Percentiles rank a stretch among this genome's conserved stretches.
These are phyloP conservation scores for Gynandropsis gynandra DNA, from an alignment of 345 rosid genomes.

Conservation along the genomic window DNA sequence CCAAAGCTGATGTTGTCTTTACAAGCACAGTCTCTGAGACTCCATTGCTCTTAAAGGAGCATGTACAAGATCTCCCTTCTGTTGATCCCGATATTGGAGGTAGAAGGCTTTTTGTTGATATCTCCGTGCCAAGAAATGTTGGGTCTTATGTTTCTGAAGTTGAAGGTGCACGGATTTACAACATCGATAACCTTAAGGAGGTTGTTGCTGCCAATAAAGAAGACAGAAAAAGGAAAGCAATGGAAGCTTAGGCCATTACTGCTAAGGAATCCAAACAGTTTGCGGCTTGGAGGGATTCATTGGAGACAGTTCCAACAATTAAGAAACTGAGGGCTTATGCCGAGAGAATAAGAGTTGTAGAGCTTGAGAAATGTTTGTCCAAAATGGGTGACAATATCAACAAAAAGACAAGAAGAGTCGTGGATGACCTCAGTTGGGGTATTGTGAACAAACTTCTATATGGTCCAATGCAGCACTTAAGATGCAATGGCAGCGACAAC, in stretches of 20 bases:
- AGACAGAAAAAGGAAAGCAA: slow-evolving; percentile 80
- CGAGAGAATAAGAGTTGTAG: slow-evolving; percentile 70
- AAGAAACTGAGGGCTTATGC: slow-evolving; percentile 92
- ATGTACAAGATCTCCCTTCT: slow-evolving; percentile 48
- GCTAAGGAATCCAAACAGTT: slow-evolving; percentile 74
- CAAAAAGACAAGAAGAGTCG: slow-evolving; percentile 73
- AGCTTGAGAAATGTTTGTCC: slow-evolving; percentile 84
- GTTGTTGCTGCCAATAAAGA: slow-evolving; percentile 97
- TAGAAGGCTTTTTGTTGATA: slow-evolving; percentile 71
- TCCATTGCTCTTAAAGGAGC: slow-evolving; percentile 63
- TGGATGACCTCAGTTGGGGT: slow-evolving; percentile 87
- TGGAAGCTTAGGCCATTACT: slow-evolving; percentile 88
- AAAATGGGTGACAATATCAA: slow-evolving; percentile 87
- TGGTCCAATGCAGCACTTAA: slow-evolving; percentile 97
- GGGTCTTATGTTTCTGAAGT: slow-evolving; percentile 62
- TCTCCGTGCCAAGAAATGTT: slow-evolving; percentile 88
- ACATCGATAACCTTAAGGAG: slow-evolving; percentile 92
- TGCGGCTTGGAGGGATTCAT: slow-evolving; percentile 91
- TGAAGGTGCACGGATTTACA: slow-evolving; percentile 55
- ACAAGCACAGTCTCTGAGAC: slow-evolving; percentile 89
- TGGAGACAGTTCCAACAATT: slow-evolving; percentile 93
- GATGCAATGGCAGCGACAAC: slow-evolving; percentile 82
- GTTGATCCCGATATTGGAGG: slow-evolving; percentile 54
- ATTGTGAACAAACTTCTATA: slow-evolving; percentile 91
- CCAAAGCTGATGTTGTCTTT: slow-evolving; percentile 84